These are phyloP conservation scores for Entelexis sorbosivorans DNA, from an alignment of 1,139 yeast species.

Conservation along the genomic window DNA sequence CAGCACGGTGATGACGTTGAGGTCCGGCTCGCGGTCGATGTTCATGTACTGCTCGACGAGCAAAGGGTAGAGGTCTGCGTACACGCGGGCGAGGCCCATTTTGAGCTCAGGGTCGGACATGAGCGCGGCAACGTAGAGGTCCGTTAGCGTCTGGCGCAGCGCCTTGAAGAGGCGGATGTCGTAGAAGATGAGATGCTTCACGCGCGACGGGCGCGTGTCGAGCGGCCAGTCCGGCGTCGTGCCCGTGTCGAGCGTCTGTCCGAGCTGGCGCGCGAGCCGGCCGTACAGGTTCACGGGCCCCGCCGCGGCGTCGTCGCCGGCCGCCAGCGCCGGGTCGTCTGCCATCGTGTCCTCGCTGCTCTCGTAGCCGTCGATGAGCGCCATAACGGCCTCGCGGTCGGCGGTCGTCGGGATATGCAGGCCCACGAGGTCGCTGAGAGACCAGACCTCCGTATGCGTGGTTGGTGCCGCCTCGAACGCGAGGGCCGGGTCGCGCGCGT, in stretches of 20 bases:
- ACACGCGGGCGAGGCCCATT: conserved; percentile 57
- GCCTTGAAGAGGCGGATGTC: conserved; percentile 67
- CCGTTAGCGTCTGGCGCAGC: conserved; percentile 51
- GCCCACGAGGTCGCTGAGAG: conserved; percentile 6
- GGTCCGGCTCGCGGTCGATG: conserved; percentile 73
- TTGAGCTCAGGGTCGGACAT: conserved; percentile 56
- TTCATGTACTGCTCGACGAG: conserved; percentile 63
- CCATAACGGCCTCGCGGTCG: not conserved
- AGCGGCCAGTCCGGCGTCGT: conserved; percentile 9
- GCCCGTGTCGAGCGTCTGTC: not conserved
- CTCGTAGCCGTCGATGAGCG: not conserved
- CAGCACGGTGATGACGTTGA: conserved; percentile 58
- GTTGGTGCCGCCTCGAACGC: not conserved
- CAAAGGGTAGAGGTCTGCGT: conserved; percentile 65
- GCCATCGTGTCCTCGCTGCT: conserved; percentile 1
- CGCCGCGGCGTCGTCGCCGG: conserved; percentile 8
- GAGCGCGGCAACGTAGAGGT: conserved; percentile 56
- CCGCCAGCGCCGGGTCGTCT: not conserved
- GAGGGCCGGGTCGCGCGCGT: not conserved
- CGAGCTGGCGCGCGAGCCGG: conserved; percentile 2
- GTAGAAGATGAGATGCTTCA: conserved; percentile 61
- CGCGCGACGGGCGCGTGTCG: conserved; percentile 31
- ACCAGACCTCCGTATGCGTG: not conserved
- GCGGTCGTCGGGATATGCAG: conserved; percentile 1
- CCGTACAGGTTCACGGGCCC: conserved; percentile 8